Base-by-base conservation (phyloP, 768 basidiomycete genomes). In the Nidularia pulvinata region DNA sequence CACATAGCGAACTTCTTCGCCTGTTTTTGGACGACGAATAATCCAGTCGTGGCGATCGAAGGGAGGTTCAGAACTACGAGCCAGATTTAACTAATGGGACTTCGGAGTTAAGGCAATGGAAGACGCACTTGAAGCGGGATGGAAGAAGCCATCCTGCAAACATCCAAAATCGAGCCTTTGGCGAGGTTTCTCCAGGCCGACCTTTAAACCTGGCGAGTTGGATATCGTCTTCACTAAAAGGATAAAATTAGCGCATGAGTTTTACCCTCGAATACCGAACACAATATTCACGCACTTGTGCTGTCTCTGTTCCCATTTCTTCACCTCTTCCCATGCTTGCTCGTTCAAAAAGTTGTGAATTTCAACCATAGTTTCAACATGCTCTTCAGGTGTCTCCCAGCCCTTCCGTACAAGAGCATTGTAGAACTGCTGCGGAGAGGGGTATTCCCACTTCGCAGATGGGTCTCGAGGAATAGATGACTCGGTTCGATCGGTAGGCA, bases 21-120 rank as follows among this genome's bases (percentile, higher is more conserved):
- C 86, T 1, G 88, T 86, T 39, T 76, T 74, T 33, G 88, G 85
- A 49, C 96, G 86, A 33, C 89, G 89, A 51, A 99, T 81, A 50
- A 97, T 72, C 97, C 97, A 99, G 73, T 99, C 97, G 67, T 99
- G 97, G 6, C 97, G 87, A 66, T 99, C 97, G 65, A 99, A 98
- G 1, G 96, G 97, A 4, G 93, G 91, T 64, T 94, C 90, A 42
- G 85, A 77, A 71, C 95, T 98, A 62, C 5, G 25, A 37, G 6
- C 49, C 9, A 13, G 25, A 46, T 25, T 37, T 9, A 16, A 39
- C n/a, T 33, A 46, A 39, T 39, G 37, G 37, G 10, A 39, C n/a
- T 10, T 9, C n/a, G n/a, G 9, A 39, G 9, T 46, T 46, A 9
- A 9, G 22, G 45, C 10, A 13, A 25, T 9, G 22, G 13, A 46